Conservation (phyloP, 257 asterid genomes). For the Fraxinus quadrangulata region DNA sequence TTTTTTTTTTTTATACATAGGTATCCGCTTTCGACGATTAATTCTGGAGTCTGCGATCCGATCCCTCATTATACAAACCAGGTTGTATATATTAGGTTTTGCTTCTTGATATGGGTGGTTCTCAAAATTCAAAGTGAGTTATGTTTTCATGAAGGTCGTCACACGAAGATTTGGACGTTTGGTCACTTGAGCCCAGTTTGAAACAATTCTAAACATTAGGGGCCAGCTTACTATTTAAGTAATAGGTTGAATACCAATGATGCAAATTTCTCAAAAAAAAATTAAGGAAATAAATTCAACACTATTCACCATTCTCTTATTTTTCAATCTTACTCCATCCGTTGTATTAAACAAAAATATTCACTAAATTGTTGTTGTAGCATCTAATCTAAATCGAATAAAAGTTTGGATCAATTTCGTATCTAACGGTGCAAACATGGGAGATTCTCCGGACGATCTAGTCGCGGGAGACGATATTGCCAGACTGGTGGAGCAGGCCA, state of each 20-base stretch:
- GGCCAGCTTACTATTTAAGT: neutral
- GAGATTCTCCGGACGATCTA: conserved; percentile 44
- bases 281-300: neutral
- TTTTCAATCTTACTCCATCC: neutral
- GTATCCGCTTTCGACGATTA: too few relatives aligned
- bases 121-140: too few relatives aligned
- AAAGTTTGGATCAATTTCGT: conserved; percentile 12
- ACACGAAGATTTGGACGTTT: too few relatives aligned
- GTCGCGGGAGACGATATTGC: conserved; percentile 42
- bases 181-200: too few relatives aligned
- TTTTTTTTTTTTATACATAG: too few relatives aligned
- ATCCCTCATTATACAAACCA: too few relatives aligned
- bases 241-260: neutral
- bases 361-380: neutral
- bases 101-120: too few relatives aligned
- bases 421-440: conserved; percentile 39
- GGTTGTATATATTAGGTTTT: too few relatives aligned
- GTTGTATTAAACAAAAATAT: too few relatives aligned
- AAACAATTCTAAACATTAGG: neutral
- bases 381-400: neutral
- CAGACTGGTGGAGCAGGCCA: conserved; percentile 68
- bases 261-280: neutral
- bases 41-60: too few relatives aligned
- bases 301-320: neutral
- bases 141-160: too few relatives aligned